Percentiles rank a stretch among this genome's conserved stretches.
Evolutionary conservation across 1,139 yeast species (phyloP).

Genomic region (Magnusiomyces suaveolens): DNA sequence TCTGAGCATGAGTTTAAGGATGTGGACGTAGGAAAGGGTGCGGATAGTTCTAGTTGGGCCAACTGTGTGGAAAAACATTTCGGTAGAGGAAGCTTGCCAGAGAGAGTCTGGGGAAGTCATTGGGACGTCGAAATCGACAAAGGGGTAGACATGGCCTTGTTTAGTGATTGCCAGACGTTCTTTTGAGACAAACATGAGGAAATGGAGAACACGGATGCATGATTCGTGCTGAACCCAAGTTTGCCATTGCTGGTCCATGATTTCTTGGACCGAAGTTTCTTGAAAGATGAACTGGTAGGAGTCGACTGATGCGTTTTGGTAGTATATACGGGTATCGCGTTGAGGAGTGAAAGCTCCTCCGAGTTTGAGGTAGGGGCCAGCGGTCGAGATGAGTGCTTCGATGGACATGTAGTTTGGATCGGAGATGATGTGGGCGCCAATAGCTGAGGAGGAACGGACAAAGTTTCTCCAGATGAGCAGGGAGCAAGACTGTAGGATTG

Average conservation of each 20-base stretch:
- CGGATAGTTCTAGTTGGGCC: constrained; percentile 23
- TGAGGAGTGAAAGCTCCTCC: constrained; percentile 1
- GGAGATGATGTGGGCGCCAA: neutral
- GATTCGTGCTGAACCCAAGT: constrained; percentile 30
- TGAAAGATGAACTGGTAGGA: constrained; percentile 1
- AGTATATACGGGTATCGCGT: neutral
- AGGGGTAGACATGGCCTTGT: constrained; percentile 20
- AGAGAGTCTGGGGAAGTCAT: constrained; percentile 27
- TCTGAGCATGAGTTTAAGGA: constrained; percentile 28
- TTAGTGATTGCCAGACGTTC: constrained; percentile 14
- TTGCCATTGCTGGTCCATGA: constrained; percentile 21
- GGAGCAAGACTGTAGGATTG: neutral
- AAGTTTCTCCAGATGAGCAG: constrained; percentile 1
- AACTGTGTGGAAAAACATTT: constrained; percentile 25
- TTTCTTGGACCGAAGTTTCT: neutral
- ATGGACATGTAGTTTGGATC: neutral
- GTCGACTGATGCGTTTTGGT: neutral
- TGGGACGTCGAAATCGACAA: constrained; percentile 24
- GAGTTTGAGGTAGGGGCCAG: neutral
- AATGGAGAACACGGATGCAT: constrained; percentile 25
- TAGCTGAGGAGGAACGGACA: neutral
- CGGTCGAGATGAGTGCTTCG: neutral
- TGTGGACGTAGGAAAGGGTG: constrained; percentile 25
- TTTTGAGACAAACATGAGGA: constrained; percentile 21
- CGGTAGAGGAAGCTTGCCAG: constrained; percentile 24